Evolutionary conservation across 2,329 filamentous ascomycete species (phyloP), one percentile per base, ranked within the genome.

Genomic region (Colletotrichum sp.): DNA sequence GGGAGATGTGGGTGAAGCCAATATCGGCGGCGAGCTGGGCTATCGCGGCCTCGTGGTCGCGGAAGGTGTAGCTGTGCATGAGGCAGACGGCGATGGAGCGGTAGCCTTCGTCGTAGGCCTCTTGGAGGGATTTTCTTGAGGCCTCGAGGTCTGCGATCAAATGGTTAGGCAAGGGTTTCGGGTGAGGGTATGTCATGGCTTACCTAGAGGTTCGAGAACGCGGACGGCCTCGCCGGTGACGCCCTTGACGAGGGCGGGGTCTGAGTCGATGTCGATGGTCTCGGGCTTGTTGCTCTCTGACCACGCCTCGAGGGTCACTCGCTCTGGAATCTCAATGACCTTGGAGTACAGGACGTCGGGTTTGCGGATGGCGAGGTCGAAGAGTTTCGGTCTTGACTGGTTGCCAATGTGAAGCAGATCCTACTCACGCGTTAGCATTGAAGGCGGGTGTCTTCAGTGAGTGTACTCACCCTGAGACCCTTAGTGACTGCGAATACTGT

Each of bases 381-480:
- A 95, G 69, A 95, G 93, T 77, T 93, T 90, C 2, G 94, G 94
- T 32, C 94, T 88, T 2, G 92, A 92, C 83, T 95, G 94, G 80
- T 95, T 95, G 2, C 94, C 94, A 78, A 95, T 95, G 36, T 90
- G 88, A 6, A 95, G 85, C 77, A 93, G 93, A 80, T 95, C 93
- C 78, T 91, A 90, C 85, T 95, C 2, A 2, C 1, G 5, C 4
- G 61, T 72, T n/a, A 68, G 62, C n/a, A 7, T 8, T 8, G 8
- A 8, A 4, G 2, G n/a, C 8, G 22, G 8, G 2, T 27, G 19
- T 61, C 4, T 16, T 15, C 1, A 3, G 29, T 6, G 16, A 0
- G 8, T n/a, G 1, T 16, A 12, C 27, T 68, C 12, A 64, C 72
- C 6, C 67, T 75, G 3, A 75, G 52, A 0, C 94, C 94, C 71